A percentile compares a stretch with the other conserved stretches of the same genome.
phyloP scores from a whole-genome alignment of 1,284 basidiomycete species.

The Porphyrellus sp. region DNA sequence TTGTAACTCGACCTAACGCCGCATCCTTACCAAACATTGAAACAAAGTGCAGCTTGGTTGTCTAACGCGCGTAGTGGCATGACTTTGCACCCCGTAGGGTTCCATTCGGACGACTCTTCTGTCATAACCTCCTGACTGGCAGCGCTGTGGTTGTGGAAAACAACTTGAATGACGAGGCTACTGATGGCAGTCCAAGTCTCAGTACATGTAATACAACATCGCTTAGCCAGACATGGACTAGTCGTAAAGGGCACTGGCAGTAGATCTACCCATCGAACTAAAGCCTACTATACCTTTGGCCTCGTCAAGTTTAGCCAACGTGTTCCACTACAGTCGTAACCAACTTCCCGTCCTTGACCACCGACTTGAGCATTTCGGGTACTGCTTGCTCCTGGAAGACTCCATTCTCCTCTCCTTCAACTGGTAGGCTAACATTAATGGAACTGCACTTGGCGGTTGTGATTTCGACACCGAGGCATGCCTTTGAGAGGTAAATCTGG shows the following conservation, averaged over 20 bases:
- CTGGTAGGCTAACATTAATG: constrained; percentile 90
- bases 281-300: background rate
- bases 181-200: too few relatives aligned
- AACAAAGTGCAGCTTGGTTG: too few relatives aligned
- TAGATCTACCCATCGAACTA: background rate
- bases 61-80: too few relatives aligned
- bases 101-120: too few relatives aligned
- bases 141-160: too few relatives aligned
- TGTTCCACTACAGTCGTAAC: constrained; percentile 91
- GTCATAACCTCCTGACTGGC: too few relatives aligned
- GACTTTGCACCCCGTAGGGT: too few relatives aligned
- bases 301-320: constrained; percentile 49
- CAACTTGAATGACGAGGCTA: too few relatives aligned
- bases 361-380: constrained; percentile 94
- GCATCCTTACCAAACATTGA: too few relatives aligned
- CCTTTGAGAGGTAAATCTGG: constrained; percentile 89
- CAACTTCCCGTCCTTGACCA: constrained; percentile 80
- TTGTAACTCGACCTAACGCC: too few relatives aligned
- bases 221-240: too few relatives aligned
- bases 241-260: background rate
- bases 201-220: too few relatives aligned
- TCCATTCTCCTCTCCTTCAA: constrained; percentile 86
- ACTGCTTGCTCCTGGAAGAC: constrained; percentile 88
- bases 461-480: constrained; percentile 79
- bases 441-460: constrained; percentile 93